These are phyloP conservation scores for Tillandsia fasciculata DNA, from an alignment of 176 grass and related monocot genomes.

Conservation along the genomic window DNA sequence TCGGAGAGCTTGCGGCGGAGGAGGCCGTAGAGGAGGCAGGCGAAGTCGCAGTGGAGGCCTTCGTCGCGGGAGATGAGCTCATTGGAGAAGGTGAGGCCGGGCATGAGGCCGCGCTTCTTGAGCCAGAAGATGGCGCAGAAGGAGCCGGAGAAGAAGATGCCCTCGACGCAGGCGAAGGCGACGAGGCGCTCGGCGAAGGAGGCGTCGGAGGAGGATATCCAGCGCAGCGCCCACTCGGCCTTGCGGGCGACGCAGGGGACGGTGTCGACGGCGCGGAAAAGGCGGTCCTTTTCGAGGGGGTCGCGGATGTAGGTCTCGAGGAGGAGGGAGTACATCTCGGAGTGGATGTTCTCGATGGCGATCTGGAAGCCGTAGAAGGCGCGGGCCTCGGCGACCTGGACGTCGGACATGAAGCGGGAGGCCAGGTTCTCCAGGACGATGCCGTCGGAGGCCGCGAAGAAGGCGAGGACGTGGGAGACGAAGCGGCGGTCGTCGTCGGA, in stretches of 20 bases:
- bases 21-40: constrained; percentile 73
- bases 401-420: constrained; percentile 77
- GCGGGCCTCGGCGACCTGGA: constrained; percentile 68
- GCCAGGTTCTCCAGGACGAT: constrained; percentile 95
- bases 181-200: constrained; percentile 75
- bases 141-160: constrained; percentile 94
- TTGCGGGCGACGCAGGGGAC: constrained; percentile 57
- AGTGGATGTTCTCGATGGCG: constrained; percentile 98
- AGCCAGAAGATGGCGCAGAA: constrained; percentile 98
- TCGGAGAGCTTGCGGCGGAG: constrained; percentile 46
- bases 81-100: constrained; percentile 91
- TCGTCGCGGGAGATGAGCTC: constrained; percentile 99
- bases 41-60: constrained; percentile 92
- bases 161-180: constrained; percentile 78
- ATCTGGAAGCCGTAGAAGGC: constrained; percentile 97
- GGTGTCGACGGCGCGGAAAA: constrained; percentile 76
- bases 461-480: constrained; percentile 89
- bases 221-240: constrained; percentile 74
- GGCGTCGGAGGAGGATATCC: constrained; percentile 56
- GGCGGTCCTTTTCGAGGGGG: constrained; percentile 49
- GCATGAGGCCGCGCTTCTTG: constrained; percentile 91
- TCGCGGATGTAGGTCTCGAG: constrained; percentile 84
- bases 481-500: constrained; percentile 70
- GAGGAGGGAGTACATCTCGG: constrained; percentile 83
- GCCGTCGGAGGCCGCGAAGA: constrained; percentile 89